Evolutionary conservation across 306 rosid genomes (phyloP).

Genomic region (Casuarina equisetifolia): DNA sequence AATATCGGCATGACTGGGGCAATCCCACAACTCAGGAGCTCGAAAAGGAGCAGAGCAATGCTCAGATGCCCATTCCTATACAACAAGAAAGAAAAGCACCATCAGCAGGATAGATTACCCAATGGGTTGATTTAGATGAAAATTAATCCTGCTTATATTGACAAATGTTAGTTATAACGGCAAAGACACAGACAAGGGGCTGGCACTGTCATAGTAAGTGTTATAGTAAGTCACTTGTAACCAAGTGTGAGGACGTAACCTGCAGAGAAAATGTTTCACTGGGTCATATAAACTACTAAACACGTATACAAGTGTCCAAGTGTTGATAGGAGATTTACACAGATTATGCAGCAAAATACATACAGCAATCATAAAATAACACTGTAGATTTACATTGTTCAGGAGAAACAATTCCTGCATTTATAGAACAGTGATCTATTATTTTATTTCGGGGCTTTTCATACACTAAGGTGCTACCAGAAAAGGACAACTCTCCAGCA

Average conservation of each 20-base stretch:
- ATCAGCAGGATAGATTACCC: conserved; percentile 24
- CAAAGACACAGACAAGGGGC: conserved; percentile 11
- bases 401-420: too few species aligned
- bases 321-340: too few species aligned
- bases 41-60: conserved; percentile 96
- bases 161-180: conserved; percentile 6
- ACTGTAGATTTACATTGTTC: too few species aligned
- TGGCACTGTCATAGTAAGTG: conserved; percentile 15
- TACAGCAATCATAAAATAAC: too few species aligned
- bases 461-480: too few species aligned
- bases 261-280: not conserved
- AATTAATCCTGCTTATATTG: conserved; percentile 21
- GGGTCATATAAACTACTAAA: not conserved
- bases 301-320: not conserved
- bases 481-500: too few species aligned
- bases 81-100: conserved; percentile 25
- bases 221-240: too few species aligned
- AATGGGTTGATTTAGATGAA: conserved; percentile 27
- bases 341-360: too few species aligned
- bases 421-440: too few species aligned
- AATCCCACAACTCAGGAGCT: conserved; percentile 99
- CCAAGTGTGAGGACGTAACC: not conserved
- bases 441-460: too few species aligned
- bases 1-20: conserved; percentile 80
- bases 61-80: conserved; percentile 98